Evolutionary conservation across 495 filamentous ascomycete genomes (phyloP).

Genomic region (Lophium mytilinum): DNA sequence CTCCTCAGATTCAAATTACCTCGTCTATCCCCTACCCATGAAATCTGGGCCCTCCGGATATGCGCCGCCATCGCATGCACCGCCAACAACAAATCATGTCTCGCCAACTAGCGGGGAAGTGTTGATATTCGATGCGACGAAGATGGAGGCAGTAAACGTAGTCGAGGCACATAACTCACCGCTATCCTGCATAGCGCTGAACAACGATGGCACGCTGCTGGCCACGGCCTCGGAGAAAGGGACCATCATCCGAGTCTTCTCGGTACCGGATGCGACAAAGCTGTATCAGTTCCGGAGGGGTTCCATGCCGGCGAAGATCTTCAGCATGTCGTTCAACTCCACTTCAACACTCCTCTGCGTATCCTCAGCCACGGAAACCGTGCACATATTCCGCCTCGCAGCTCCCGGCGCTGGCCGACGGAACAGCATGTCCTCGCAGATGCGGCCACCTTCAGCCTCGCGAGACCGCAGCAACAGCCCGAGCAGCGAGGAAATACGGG

Average conservation of each 20-base stretch:
- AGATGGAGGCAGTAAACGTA: slow-evolving; percentile 84
- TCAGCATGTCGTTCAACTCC: slow-evolving; percentile 98
- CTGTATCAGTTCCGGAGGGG: slow-evolving; percentile 92
- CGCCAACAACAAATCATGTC: slow-evolving; percentile 64
- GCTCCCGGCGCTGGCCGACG: slow-evolving; percentile 29
- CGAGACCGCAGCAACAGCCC: slow-evolving; percentile 38
- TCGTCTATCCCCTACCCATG: slow-evolving; percentile 86
- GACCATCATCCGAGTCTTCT: slow-evolving; percentile 93
- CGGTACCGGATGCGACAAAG: slow-evolving; percentile 79
- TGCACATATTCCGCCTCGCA: slow-evolving; percentile 87
- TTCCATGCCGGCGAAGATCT: slow-evolving; percentile 88
- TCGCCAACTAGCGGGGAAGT: slow-evolving; percentile 87
- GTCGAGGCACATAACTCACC: slow-evolving; percentile 93
- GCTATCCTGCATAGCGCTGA: slow-evolving; percentile 78
- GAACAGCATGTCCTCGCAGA: slow-evolving; percentile 29
- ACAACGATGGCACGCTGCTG: slow-evolving; percentile 84
- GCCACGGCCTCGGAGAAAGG: slow-evolving; percentile 96
- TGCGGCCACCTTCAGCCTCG: slow-evolving; percentile 14
- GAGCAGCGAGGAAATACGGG: slow-evolving; percentile 34
- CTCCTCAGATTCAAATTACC: slow-evolving; percentile 88
- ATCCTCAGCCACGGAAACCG: slow-evolving; percentile 89
- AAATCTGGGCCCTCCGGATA: slow-evolving; percentile 59
- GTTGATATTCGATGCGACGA: slow-evolving; percentile 79
- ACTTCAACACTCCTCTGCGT: slow-evolving; percentile 89
- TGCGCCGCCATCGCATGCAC: slow-evolving; percentile 71